Conservation (phyloP, 1,139 yeast species). For the Ogataea hybrid region DNA sequence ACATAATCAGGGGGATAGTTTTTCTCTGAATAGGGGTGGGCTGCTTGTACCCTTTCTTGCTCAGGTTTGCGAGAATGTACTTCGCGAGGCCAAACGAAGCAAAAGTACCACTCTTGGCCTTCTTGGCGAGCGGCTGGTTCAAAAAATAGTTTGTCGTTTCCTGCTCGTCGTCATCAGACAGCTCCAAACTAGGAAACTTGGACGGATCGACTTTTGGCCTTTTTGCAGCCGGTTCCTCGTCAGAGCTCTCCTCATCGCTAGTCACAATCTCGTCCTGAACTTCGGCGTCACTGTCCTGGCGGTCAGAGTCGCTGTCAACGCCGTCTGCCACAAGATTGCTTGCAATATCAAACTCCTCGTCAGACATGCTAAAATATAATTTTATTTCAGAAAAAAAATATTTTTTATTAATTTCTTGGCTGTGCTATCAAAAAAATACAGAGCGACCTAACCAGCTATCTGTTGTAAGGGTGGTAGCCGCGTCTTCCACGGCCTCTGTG, state of each 20-base stretch:
- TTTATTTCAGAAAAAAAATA: neutral
- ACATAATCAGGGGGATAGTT: slow-evolving; percentile 86
- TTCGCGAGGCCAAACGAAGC: slow-evolving; percentile 88
- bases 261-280: slow-evolving; percentile 60
- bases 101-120: slow-evolving; percentile 80
- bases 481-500: slow-evolving; percentile 30
- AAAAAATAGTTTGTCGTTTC: slow-evolving; percentile 43
- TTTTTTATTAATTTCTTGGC: slow-evolving; percentile 5
- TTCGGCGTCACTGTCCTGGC: slow-evolving; percentile 35
- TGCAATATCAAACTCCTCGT: slow-evolving; percentile 66
- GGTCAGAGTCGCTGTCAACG: slow-evolving; percentile 42
- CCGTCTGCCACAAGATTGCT: slow-evolving; percentile 52
- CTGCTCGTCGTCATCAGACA: slow-evolving; percentile 58
- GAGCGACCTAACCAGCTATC: slow-evolving; percentile 5
- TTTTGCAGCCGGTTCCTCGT: slow-evolving; percentile 16
- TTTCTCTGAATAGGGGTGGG: slow-evolving; percentile 98
- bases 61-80: slow-evolving; percentile 63
- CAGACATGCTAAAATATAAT: slow-evolving; percentile 9
- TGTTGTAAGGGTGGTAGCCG: slow-evolving; percentile 34
- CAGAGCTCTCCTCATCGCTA: slow-evolving; percentile 45
- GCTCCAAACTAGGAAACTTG: slow-evolving; percentile 62
- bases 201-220: slow-evolving; percentile 23
- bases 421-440: slow-evolving; percentile 5
- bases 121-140: slow-evolving; percentile 49
- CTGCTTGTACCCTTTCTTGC: slow-evolving; percentile 84